Evolutionary conservation across 2,329 filamentous ascomycete genomes (phyloP).

Genomic region (Chaetomium strumarium): DNA sequence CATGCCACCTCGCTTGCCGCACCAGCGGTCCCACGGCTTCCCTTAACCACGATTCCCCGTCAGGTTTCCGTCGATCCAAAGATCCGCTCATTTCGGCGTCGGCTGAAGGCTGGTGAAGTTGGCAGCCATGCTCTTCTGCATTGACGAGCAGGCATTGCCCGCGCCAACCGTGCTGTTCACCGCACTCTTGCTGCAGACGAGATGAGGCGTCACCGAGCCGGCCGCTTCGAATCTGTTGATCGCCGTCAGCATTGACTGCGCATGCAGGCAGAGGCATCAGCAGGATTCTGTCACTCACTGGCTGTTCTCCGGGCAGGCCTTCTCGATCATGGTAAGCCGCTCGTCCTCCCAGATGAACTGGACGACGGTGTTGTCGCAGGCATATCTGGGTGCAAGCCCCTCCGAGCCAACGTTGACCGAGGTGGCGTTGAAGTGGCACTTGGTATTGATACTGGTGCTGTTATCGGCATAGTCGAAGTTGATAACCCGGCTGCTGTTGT

Average conservation of each 20-base stretch:
- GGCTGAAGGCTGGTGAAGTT: slow-evolving; percentile 23
- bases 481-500: slow-evolving; percentile 29
- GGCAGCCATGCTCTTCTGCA: slow-evolving; percentile 1
- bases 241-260: neutral
- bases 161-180: slow-evolving; percentile 12
- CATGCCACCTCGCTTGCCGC: no score
- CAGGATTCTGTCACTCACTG: slow-evolving; percentile 11
- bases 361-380: slow-evolving; percentile 37
- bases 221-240: slow-evolving; percentile 18
- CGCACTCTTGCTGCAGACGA: slow-evolving; percentile 15
- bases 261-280: neutral
- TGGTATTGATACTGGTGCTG: slow-evolving; percentile 35
- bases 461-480: slow-evolving; percentile 39
- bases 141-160: slow-evolving; percentile 15
- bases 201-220: slow-evolving; percentile 14
- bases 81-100: slow-evolving; percentile 6
- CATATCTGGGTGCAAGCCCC: slow-evolving; percentile 33
- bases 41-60: no score
- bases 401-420: slow-evolving; percentile 32
- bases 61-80: no score
- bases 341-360: slow-evolving; percentile 39
- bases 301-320: slow-evolving; percentile 33
- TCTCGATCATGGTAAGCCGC: slow-evolving; percentile 40
- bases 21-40: no score
- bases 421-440: slow-evolving; percentile 39